Evolutionary conservation across 2,329 filamentous ascomycete species (phyloP), one percentile per base, ranked within the genome.

Genomic region (Xylaria sp.): DNA sequence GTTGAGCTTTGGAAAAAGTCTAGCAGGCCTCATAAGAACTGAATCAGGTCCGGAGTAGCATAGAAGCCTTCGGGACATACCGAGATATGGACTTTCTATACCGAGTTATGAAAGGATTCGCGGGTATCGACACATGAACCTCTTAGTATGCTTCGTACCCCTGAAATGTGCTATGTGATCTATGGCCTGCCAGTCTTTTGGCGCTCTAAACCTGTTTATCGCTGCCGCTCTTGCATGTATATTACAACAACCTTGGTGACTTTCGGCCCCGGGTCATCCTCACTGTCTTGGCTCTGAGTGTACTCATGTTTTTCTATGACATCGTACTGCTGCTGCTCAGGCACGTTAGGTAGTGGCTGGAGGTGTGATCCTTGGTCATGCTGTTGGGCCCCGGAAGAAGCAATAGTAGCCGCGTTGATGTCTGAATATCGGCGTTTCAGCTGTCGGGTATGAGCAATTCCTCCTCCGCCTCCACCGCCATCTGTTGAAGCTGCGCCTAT

Each of bases 201-300:
- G 41, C 15, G 41, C 15, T 46, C 41, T 46, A 46, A 18, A 15
- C 41, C 6, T n/a, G 18, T 7, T 46, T 46, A 46, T 18, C 41
- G 41, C 18, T 46, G 41, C 15, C 28, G 25, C 20, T 55, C 51
- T 15, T 55, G 51, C 51, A 55, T 55, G 51, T 55, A 55, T 28
- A 55, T 55, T n/a, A 55, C 51, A 34, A 55, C 51, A 18, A 55
- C 25, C 28, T 55, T 55, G 13, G 28, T 34, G n/a, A 55, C 51
- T 55, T 34, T 55, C 10, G 51, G 51, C 6, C 15, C 51, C 8
- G 51, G 34, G 10, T 10, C 9, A 15, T 55, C 52, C 31, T 55
- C 52, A n/a, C 25, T 55, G 4, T 31, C 23, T 55, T 25, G 25
- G 52, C 44, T n/a, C 37, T n/a, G 52, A 4, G 52, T n/a, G 44